These are phyloP conservation scores for Entophlyctis luteolus DNA, from an alignment of 192 early-diverging fungal species.

Conservation along the genomic window DNA sequence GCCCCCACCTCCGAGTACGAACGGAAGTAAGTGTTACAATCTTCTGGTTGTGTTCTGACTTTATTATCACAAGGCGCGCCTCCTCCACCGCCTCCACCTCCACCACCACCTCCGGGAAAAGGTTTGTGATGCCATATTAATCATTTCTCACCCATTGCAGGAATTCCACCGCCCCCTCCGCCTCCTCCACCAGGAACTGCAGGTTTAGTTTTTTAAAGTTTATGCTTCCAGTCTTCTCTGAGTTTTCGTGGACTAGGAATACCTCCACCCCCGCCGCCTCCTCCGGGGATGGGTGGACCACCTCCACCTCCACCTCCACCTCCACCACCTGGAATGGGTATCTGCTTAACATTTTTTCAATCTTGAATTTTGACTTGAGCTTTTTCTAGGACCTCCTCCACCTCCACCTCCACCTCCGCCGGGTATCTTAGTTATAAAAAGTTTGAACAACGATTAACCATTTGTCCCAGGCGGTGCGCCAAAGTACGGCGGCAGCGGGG, in stretches of 20 bases:
- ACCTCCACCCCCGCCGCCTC: slow-evolving; percentile 2
- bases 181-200: slow-evolving; percentile 9
- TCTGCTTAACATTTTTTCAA: background rate
- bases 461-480: background rate
- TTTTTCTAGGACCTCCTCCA: slow-evolving; percentile 25
- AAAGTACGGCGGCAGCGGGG: background rate
- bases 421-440: background rate
- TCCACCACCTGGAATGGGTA: slow-evolving; percentile 28
- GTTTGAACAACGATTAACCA: background rate
- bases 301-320: slow-evolving; percentile 39
- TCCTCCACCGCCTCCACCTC: slow-evolving; percentile 22
- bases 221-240: slow-evolving; percentile 13
- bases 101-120: too few relatives aligned
- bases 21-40: background rate
- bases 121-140: too few relatives aligned
- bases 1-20: slow-evolving; percentile 31
- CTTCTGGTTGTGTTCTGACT: background rate
- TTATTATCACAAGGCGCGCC: background rate
- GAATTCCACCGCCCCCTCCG: slow-evolving; percentile 19
- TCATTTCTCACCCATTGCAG: background rate
- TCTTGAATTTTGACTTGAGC: background rate
- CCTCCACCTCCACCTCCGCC: slow-evolving; percentile 17
- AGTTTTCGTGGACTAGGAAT: too few relatives aligned
- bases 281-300: slow-evolving; percentile 27
- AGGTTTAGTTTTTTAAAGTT: background rate